Percentiles rank a stretch among this genome's conserved stretches.
Conservation (phyloP, 1,139 yeast species). For the Geotrichum fermentans region DNA sequence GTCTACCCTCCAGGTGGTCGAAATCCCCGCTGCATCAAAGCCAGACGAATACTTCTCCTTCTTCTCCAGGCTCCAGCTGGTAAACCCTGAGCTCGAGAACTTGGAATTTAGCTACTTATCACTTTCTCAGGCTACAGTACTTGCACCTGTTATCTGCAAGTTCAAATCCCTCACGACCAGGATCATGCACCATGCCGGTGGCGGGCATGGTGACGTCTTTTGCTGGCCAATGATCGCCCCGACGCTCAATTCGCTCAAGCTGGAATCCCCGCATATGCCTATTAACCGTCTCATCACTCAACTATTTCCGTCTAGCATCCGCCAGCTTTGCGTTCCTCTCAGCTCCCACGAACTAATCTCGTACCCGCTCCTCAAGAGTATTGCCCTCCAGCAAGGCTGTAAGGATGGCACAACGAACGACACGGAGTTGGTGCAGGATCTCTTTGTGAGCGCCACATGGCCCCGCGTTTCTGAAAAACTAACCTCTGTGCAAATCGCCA, state of each 20-base stretch:
- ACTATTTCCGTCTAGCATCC: background rate
- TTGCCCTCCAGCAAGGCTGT: no score
- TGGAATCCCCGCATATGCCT: background rate
- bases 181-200: conserved; percentile 1
- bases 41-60: conserved; percentile 2
- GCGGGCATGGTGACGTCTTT: background rate
- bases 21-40: background rate
- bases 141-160: conserved; percentile 1
- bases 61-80: background rate
- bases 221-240: conserved; percentile 5
- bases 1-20: background rate
- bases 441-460: conserved; percentile 5
- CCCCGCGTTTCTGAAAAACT: background rate
- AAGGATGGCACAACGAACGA: background rate
- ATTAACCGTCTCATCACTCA: background rate
- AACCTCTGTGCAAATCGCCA: background rate
- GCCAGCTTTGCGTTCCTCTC: background rate
- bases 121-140: background rate
- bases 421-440: background rate
- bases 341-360: conserved; percentile 7
- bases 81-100: background rate
- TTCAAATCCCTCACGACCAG: background rate
- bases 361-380: conserved; percentile 5
- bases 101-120: background rate
- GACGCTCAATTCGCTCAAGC: background rate